Conservation (phyloP, 345 rosid species). For the Populus davidiana region DNA sequence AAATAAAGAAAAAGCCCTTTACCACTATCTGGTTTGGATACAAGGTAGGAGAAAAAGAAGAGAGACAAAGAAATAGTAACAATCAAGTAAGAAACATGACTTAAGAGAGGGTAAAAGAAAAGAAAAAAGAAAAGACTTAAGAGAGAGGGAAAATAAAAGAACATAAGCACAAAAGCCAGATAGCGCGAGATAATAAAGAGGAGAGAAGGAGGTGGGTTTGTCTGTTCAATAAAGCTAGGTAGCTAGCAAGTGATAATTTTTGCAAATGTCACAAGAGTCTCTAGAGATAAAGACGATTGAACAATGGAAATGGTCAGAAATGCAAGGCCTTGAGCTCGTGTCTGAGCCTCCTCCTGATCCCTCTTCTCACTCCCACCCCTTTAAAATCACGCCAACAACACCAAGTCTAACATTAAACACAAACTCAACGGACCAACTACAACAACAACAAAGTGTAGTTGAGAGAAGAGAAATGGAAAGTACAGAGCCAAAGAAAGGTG, state of each 20-base stretch:
- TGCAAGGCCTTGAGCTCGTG: slow-evolving; percentile 96
- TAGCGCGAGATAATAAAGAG: slow-evolving; percentile 39
- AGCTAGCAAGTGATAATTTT: slow-evolving; percentile 14
- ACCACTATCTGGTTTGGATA: no score
- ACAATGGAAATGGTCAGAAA: slow-evolving; percentile 96
- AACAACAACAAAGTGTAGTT: slow-evolving; percentile 8
- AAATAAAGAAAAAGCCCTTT: no score
- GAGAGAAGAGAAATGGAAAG: slow-evolving; percentile 54
- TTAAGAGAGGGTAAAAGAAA: slow-evolving; percentile 13
- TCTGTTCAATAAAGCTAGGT: slow-evolving; percentile 30
- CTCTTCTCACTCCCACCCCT: slow-evolving; percentile 25
- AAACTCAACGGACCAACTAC: slow-evolving; percentile 15
- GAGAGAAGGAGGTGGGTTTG: slow-evolving; percentile 24
- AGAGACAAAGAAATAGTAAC: background rate
- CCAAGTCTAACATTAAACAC: slow-evolving; percentile 16
- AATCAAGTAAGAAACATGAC: slow-evolving; percentile 22
- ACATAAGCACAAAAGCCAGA: slow-evolving; percentile 33
- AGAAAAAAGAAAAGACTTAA: background rate
- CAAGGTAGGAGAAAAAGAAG: background rate
- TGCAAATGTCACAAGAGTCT: slow-evolving; percentile 81
- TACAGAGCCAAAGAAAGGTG: slow-evolving; percentile 38
- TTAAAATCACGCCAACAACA: slow-evolving; percentile 13
- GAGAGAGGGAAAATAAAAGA: background rate
- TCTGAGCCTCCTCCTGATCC: slow-evolving; percentile 28
- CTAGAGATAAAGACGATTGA: slow-evolving; percentile 66